Evolutionary conservation across 176 grass and related monocot genomes (phyloP), one percentile per base, ranked within the genome.

Genomic region (Eleusine coracana): DNA sequence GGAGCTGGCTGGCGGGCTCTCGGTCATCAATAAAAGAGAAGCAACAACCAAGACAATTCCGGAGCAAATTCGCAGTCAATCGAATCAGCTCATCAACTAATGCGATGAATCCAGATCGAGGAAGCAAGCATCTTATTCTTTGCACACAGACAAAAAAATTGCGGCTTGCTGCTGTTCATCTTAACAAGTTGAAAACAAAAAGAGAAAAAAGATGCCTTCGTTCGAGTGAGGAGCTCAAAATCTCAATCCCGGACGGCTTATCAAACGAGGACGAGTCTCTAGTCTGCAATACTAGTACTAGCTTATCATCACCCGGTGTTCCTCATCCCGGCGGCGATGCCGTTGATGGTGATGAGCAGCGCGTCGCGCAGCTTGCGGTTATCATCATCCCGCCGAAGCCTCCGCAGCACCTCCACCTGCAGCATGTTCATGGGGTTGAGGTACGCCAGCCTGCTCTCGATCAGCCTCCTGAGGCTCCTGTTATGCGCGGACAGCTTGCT

Each of bases 301-400:
- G 8, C 9, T 25, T 1, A 7, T 61, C 9, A 6, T 90, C 72
- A 98, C 41, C 95, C 96, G 29, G 96, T 98, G 80, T 98, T 95
- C 34, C 96, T 92, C 88, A 98, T 98, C 21, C 96, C 96, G 39
- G 92, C 92, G 9, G 96, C 92, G 36, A 98, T 98, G 58, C 96
- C 96, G 3, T 98, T 98, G 72, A 98, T 95, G 51, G 96, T 98
- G 36, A 98, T 88, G 60, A 98, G 92, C 79, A 98, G 81, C 27
- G 87, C 92, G 25, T 59, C 56, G 7, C 96, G 88, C 9, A 95
- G 96, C 69, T 72, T 93, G 4, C 54, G 45, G 64, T 95, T 98
- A 2, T 95, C 96, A 4, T 91, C 71, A n/a, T 98, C 96, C 2
- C 64, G 66, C 5, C 92, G 79, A 6, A 98, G 74, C 21, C 96